Percentiles rank a stretch among this genome's conserved stretches.
Conservation (phyloP, 345 rosid genomes). For the Lepidium sativum region DNA sequence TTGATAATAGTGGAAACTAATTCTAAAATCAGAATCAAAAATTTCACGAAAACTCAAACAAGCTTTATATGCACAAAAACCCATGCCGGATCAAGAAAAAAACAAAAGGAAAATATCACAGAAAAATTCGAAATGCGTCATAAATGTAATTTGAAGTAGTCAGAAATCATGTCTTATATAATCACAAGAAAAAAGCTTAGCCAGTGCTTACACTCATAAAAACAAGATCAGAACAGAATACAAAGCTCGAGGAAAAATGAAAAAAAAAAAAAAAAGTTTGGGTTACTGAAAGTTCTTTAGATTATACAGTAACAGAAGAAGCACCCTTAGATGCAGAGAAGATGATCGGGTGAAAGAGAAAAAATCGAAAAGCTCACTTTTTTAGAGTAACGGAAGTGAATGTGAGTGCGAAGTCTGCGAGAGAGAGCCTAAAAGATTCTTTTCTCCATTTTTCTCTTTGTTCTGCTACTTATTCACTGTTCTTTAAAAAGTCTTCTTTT, state of each 20-base stretch:
- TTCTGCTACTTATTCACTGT: slow-evolving; percentile 11
- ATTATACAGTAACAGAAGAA: slow-evolving; percentile 9
- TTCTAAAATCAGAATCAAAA: background rate
- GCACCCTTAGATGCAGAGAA: slow-evolving; percentile 3
- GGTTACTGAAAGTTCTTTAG: slow-evolving; percentile 4
- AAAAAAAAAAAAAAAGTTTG: background rate
- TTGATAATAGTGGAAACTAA: background rate
- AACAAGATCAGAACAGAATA: slow-evolving; percentile 25
- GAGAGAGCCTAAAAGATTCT: slow-evolving; percentile 14
- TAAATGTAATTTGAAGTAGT: slow-evolving; percentile 1
- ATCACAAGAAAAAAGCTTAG: background rate
- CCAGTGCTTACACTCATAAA: background rate
- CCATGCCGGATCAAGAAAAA: background rate
- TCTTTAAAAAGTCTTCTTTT: background rate
- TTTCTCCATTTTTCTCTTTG: slow-evolving; percentile 17
- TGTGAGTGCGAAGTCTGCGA: slow-evolving; percentile 17
- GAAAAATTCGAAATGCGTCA: background rate
- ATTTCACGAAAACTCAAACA: slow-evolving; percentile 1
- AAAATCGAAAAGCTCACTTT: slow-evolving; percentile 10
- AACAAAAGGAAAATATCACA: background rate
- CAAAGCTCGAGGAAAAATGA: background rate
- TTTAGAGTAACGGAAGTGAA: slow-evolving; percentile 16
- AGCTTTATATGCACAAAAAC: background rate
- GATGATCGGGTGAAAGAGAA: background rate
- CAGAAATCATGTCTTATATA: background rate